Conservation (phyloP, 139 green algal species). For the Chlamydomonas eustigma region DNA sequence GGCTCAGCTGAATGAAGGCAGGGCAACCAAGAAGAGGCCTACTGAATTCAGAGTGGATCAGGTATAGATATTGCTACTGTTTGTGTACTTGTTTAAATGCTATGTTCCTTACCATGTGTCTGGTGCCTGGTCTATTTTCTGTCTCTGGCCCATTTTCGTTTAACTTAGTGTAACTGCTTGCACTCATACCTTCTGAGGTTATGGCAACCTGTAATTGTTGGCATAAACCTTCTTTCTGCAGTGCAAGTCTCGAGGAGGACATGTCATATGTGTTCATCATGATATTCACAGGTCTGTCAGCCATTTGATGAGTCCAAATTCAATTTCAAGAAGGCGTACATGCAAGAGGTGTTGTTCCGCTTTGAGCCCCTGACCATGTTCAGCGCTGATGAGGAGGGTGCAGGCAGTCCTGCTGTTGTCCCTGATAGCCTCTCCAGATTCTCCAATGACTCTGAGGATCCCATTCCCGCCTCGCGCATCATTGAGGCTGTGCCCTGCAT, state of each 20-base stretch:
- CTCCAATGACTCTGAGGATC: not conserved
- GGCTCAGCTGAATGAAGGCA: slow-evolving; percentile 91
- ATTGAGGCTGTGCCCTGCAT: not conserved
- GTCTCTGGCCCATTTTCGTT: too few species aligned
- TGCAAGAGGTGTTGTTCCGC: slow-evolving; percentile 89
- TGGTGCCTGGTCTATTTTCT: too few species aligned
- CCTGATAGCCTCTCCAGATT: not conserved
- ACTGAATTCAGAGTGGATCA: slow-evolving; percentile 95
- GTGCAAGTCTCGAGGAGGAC: too few species aligned
- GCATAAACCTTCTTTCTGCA: too few species aligned
- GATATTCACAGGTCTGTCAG: slow-evolving; percentile 56
- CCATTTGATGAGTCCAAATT: slow-evolving; percentile 92
- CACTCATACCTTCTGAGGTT: too few species aligned
- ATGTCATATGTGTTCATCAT: not conserved
- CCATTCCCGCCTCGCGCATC: not conserved
- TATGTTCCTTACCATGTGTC: too few species aligned
- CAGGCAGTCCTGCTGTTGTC: slow-evolving; percentile 10
- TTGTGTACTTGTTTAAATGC: too few species aligned
- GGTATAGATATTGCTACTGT: too few species aligned
- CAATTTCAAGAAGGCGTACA: slow-evolving; percentile 95
- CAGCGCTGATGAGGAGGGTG: too few species aligned
- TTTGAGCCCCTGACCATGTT: too few species aligned
- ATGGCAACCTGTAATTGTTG: too few species aligned
- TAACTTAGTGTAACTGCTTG: too few species aligned
- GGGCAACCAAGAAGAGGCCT: slow-evolving; percentile 90